Conservation (phyloP, 1,284 basidiomycete species). For the Cutaneotrichosporon dermatis region DNA sequence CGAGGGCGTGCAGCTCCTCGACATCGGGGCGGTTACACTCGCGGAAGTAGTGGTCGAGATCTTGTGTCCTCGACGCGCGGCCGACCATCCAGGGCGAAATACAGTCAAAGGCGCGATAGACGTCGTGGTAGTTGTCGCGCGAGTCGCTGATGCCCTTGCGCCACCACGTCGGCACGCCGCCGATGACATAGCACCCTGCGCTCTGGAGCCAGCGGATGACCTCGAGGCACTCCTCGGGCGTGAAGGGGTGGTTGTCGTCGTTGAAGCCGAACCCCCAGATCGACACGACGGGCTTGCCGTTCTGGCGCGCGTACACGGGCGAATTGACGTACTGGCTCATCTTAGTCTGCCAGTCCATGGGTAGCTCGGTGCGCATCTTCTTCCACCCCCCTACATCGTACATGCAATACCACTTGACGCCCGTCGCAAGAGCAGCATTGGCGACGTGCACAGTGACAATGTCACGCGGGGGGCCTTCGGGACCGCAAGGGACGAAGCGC, state of each 20-base stretch:
- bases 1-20: constrained; percentile 5
- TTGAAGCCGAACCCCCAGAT: constrained; percentile 24
- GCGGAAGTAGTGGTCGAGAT: constrained; percentile 13
- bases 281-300: constrained; percentile 19
- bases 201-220: constrained; percentile 17
- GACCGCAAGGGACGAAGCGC: constrained; percentile 20
- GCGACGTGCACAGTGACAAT: constrained; percentile 8
- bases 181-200: constrained; percentile 14
- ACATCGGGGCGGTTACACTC: constrained; percentile 11
- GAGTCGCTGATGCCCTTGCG: constrained; percentile 12
- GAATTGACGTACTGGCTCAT: constrained; percentile 9
- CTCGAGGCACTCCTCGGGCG: constrained; percentile 10
- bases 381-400: constrained; percentile 18
- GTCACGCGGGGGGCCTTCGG: constrained; percentile 18
- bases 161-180: constrained; percentile 23
- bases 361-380: constrained; percentile 11
- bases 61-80: constrained; percentile 9
- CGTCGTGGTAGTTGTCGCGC: constrained; percentile 10
- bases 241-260: constrained; percentile 12
- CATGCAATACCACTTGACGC: constrained; percentile 23
- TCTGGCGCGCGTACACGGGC: constrained; percentile 15
- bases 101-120: constrained; percentile 18
- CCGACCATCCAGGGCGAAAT: constrained; percentile 24
- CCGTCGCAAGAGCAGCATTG: constrained; percentile 9
- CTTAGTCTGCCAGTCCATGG: constrained; percentile 15